Evolutionary conservation across 1,284 basidiomycete genomes (phyloP).

Genomic region (Pseudozyma tsukubaensis): DNA sequence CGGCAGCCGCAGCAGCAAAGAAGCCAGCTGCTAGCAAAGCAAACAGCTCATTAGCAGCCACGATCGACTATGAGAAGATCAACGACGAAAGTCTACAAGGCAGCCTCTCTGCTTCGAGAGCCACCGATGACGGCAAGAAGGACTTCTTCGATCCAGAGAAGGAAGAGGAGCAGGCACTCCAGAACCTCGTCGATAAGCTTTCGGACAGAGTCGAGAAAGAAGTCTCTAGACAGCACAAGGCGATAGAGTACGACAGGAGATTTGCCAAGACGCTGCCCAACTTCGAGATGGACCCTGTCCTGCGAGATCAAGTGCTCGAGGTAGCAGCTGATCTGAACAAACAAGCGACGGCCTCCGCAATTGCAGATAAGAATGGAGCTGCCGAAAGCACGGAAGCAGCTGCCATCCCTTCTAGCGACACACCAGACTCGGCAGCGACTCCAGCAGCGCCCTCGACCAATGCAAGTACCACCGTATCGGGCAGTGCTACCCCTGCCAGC

Average conservation of each 20-base stretch:
- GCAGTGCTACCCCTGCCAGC: slow-evolving; percentile 41
- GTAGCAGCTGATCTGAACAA: slow-evolving; percentile 70
- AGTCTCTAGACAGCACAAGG: slow-evolving; percentile 77
- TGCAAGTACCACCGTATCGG: slow-evolving; percentile 24
- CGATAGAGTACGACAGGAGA: slow-evolving; percentile 85
- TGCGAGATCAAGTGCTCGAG: slow-evolving; percentile 76
- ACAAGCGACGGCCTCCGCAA: slow-evolving; percentile 68
- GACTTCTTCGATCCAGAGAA: slow-evolving; percentile 53
- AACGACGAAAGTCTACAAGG: slow-evolving; percentile 43
- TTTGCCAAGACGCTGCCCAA: slow-evolving; percentile 77
- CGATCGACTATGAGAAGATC: slow-evolving; percentile 44
- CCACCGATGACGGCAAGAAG: slow-evolving; percentile 14
- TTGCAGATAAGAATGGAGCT: slow-evolving; percentile 1
- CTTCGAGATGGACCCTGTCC: slow-evolving; percentile 76
- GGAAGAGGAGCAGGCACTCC: slow-evolving; percentile 64
- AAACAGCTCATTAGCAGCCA: slow-evolving; percentile 43
- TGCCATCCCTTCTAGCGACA: neutral
- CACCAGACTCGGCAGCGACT: slow-evolving; percentile 16
- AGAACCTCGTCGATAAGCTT: slow-evolving; percentile 75
- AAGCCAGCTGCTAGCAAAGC: slow-evolving; percentile 63
- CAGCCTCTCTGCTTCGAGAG: slow-evolving; percentile 24
- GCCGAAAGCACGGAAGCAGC: slow-evolving; percentile 4
- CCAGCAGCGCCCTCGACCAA: slow-evolving; percentile 24
- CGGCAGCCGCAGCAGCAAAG: slow-evolving; percentile 24
- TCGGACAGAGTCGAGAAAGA: slow-evolving; percentile 93